Base-by-base conservation (phyloP, 148 eudicot genomes). In the Fagopyrum homotropicum region DNA sequence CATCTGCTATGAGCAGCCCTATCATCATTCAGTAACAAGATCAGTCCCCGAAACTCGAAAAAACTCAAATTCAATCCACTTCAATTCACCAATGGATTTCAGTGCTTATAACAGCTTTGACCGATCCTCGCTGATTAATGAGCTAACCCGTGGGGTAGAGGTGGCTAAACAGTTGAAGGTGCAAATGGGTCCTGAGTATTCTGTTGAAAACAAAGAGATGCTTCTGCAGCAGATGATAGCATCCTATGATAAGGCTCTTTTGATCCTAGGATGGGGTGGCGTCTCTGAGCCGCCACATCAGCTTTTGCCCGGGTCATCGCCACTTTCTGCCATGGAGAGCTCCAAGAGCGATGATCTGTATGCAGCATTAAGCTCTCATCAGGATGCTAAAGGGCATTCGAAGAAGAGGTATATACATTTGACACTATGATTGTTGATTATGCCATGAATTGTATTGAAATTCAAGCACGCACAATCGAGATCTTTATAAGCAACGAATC, bases 131-230 rank as follows among this genome's bases (percentile, higher is more conserved):
- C 78, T 89, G 78, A 73, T 84, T 59, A 75, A 75, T 48, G 98
- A 93, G 79, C 82, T 93, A 7, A 76, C 79, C 7, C 88, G 86
- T 29, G 98, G 98, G 45, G 79, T 85, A 85, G 90, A 89, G 78
- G 73, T 83, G n/a, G 86, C 91, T 22, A 86, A 78, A 79, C 90
- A 89, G 78, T 85, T 93, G 1, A 85, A 77, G 59, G 70, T 81
- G 81, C 85, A 84, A 16, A 47, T 89, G 79, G 81, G 79, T 72
- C 73, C 81, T 9, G 75, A 84, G 4, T 74, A 81, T 73, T 82
- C 85, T 4, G 54, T 72, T 7, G 79, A 86, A 74, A 80, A 76
- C 14, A 76, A 79, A 26, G 87, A 83, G 51, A 45, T 76, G 79
- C 79, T 89, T 63, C 64, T 88, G 51, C 85, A 90, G 77, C 81